Conservation (phyloP, 2,329 filamentous ascomycete genomes). For the Apiospora sp. region DNA sequence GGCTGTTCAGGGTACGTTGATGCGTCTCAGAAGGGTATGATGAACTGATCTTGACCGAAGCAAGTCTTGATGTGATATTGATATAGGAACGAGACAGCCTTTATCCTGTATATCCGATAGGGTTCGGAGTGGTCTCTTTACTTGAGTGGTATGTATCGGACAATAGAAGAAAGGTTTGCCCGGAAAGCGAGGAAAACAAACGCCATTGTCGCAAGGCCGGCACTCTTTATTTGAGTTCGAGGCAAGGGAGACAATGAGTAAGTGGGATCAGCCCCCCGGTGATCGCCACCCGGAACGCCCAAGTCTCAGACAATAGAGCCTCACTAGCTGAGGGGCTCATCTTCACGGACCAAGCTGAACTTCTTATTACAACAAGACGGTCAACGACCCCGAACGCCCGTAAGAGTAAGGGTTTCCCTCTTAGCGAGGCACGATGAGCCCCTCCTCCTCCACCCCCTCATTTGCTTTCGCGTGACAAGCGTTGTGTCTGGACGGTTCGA, state of each 20-base stretch:
- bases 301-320: slow-evolving; percentile 17
- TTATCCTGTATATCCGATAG: background rate
- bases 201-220: background rate
- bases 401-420: background rate
- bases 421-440: background rate
- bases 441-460: background rate
- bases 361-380: background rate
- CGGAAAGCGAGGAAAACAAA: background rate
- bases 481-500: slow-evolving; percentile 1
- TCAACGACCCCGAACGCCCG: slow-evolving; percentile 5
- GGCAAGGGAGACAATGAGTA: slow-evolving; percentile 17
- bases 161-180: slow-evolving; percentile 1
- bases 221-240: slow-evolving; percentile 3
- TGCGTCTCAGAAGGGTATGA: background rate
- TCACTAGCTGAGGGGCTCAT: background rate
- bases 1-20: background rate
- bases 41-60: background rate
- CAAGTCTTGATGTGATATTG: background rate
- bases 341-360: background rate
- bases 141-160: background rate
- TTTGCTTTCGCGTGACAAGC: background rate
- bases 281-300: background rate
- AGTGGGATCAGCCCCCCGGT: slow-evolving; percentile 13
- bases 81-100: background rate
- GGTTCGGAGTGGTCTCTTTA: background rate